Evolutionary conservation across 192 early-diverging fungal genomes (phyloP), one percentile per base, ranked within the genome.

Genomic region (Podila verticillata): DNA sequence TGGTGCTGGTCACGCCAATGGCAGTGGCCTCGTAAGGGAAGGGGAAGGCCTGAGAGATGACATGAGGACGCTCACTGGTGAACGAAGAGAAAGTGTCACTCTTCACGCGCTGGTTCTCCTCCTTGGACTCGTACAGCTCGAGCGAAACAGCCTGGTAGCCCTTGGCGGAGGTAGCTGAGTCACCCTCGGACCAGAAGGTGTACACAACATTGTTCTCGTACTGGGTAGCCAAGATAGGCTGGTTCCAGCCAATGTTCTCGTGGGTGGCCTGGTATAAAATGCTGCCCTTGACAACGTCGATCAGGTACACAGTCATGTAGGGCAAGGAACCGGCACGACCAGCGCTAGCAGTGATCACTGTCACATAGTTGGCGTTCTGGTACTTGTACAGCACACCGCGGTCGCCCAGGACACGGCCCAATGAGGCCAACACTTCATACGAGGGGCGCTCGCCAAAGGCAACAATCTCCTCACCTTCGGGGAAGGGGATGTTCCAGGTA

Each of bases 381-480:
- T 98, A 99, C 83, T 99, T 99, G 92, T 97, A 99, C n/a, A 96
- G 89, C 7, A 99, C 98, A 44, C 90, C 91, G 32, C 98, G 95
- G 80, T 98, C 91, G 61, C 97, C 98, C 15, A 98, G 89, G 7
- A 98, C 96, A 19, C 96, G 91, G 22, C 98, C 98, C 29, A 97
- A 67, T 24, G 96, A 95, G 7, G 98, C 95, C 9, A 97, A 87
- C 54, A 89, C 85, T 59, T 95, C 86, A 58, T 82, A 66, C 28
- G 75, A 57, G 81, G 75, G 65, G 74, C 70, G 62, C 74, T 87
- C 63, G 73, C 72, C 85, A 84, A 84, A 48, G 32, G 82, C 71
- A 22, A 57, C 74, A 57, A 84, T 78, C 31, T 61, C 64, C 81
- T 93, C 91, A 24, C 81, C 86, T 1, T 66, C 74, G 2, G 93